Conservation (phyloP, 371 early-diverging fungal species). For the Agmasoma carcini region DNA sequence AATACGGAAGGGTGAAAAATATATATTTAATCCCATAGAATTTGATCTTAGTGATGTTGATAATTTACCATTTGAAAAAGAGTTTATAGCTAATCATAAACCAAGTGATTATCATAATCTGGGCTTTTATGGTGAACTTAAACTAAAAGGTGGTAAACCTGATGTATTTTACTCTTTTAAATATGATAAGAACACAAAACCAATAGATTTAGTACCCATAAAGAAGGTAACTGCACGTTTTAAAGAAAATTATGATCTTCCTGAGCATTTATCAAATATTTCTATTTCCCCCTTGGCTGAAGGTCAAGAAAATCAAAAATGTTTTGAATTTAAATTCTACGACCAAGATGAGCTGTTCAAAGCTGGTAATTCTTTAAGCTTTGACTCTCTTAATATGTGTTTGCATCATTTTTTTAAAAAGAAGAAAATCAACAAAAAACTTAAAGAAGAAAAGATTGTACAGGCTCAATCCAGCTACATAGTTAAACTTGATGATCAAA, state of each 20-base stretch:
- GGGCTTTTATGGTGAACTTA: too few relatives aligned
- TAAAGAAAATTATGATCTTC: too few relatives aligned
- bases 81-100: slow-evolving; percentile 3
- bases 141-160: too few relatives aligned
- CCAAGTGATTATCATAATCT: not conserved
- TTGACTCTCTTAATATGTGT: slow-evolving; percentile 35
- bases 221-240: too few relatives aligned
- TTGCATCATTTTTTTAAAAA: slow-evolving; percentile 39
- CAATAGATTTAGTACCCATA: too few relatives aligned
- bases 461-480: slow-evolving; percentile 44
- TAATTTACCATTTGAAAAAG: slow-evolving; percentile 36
- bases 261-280: too few relatives aligned
- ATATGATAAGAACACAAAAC: too few relatives aligned
- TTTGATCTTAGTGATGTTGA: slow-evolving; percentile 27
- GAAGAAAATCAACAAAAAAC: slow-evolving; percentile 16
- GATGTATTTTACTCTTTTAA: too few relatives aligned
- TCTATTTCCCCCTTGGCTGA: too few relatives aligned
- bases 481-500: slow-evolving; percentile 29
- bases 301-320: too few relatives aligned
- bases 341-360: not conserved
- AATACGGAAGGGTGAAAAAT: slow-evolving; percentile 34
- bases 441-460: slow-evolving; percentile 33
- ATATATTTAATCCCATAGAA: slow-evolving; percentile 43
- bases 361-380: slow-evolving; percentile 1
- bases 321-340: too few relatives aligned